Base-by-base conservation (phyloP, 2,329 filamentous ascomycete genomes). In the Huntiella moniliformis region DNA sequence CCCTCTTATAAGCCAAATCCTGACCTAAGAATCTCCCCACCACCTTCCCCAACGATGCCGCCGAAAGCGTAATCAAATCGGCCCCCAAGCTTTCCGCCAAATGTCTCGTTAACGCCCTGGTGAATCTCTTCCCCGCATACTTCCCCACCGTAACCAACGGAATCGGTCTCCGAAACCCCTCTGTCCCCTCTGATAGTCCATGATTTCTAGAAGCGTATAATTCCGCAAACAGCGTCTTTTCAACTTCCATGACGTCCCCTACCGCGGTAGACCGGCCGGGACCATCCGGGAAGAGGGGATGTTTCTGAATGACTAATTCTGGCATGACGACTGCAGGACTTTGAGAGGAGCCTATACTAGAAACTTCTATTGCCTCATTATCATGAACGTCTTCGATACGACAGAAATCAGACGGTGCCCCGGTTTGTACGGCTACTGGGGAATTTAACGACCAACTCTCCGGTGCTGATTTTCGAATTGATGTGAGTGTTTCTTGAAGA, bases 21-120 rank as follows among this genome's bases (percentile, higher is more conserved):
- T 82, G 75, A 4, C 78, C 79, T 7, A 87, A 60, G 54, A 86
- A 84, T 38, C 74, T 68, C 2, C 78, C 79, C 0, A 79, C 68
- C 18, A 91, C 63, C 42, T 78, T 68, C 3, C 79, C 79, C 45
- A 92, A 62, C 54, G 81, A 78, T 51, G 77, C 71, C 1, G 82
- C 74, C 55, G 78, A 73, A 8, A 92, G 57, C 15, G 73, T 69
- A 31, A 91, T 62, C 3, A 88, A 56, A 52, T 88, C 76, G 3
- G 82, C 78, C 5, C 63, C 63, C 4, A 81, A 62, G 32, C 74
- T 67, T 10, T 63, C 62, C 0, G 81, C 80, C 38, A 80, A 63
- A 43, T 73, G 68, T 49, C 73, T 67, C 2, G 87, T 71, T n/a
- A 82, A 63, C 12, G 60, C 56, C 44, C 61, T 54, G n/a, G 60